These are phyloP conservation scores for bread wheat (Triticum aestivum) DNA, from an alignment of 176 grass and related monocot species.

Conservation along the genomic window DNA sequence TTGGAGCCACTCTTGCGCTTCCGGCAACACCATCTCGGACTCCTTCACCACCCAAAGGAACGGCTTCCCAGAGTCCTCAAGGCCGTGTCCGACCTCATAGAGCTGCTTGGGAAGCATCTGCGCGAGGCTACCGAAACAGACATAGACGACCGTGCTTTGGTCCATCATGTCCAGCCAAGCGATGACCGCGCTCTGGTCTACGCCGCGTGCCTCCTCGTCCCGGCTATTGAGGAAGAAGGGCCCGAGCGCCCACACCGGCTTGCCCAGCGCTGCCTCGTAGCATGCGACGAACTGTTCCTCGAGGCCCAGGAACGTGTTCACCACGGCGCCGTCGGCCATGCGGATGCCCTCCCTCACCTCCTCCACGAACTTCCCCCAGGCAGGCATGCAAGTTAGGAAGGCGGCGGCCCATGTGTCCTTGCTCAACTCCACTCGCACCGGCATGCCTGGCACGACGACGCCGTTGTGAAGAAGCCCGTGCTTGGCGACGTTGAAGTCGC, in stretches of 20 bases:
- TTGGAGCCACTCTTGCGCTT: constrained; percentile 20
- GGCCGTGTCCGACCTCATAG: constrained; percentile 49
- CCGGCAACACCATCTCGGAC: not conserved
- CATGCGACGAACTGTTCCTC: constrained; percentile 39
- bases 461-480: not conserved
- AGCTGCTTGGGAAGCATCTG: constrained; percentile 13
- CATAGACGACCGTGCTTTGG: constrained; percentile 38
- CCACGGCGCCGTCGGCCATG: constrained; percentile 30
- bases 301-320: constrained; percentile 57
- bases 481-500: not conserved
- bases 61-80: constrained; percentile 47
- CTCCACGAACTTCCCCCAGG: not conserved
- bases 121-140: constrained; percentile 48
- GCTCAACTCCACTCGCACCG: constrained; percentile 35
- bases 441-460: constrained; percentile 36
- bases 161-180: constrained; percentile 43
- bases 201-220: not conserved
- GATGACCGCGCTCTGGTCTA: not conserved
- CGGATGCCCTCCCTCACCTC: constrained; percentile 14
- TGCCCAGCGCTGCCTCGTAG: constrained; percentile 39
- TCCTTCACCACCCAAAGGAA: constrained; percentile 74
- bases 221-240: constrained; percentile 43
- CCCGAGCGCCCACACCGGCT: constrained; percentile 51
- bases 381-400: not conserved
- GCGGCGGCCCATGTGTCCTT: not conserved